Percentiles rank a stretch among this genome's conserved stretches.
These are phyloP conservation scores for Akanthomyces lecanii DNA, from an alignment of 2,329 filamentous ascomycete genomes.

Conservation along the genomic window DNA sequence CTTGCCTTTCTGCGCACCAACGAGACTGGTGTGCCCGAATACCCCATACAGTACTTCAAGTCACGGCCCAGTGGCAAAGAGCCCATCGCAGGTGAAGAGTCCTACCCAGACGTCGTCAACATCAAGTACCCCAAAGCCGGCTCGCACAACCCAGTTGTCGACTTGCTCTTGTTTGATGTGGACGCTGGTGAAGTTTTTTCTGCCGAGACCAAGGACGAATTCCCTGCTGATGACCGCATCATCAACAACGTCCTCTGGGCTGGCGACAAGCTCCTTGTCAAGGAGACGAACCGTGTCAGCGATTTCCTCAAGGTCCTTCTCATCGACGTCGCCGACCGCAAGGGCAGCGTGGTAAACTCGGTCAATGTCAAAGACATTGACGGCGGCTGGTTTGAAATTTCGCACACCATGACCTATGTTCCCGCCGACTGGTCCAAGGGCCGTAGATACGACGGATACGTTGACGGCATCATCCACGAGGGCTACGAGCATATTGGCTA, in stretches of 20 bases:
- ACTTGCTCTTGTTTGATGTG: slow-evolving; percentile 85
- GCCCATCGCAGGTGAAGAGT: slow-evolving; percentile 67
- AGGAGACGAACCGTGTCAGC: slow-evolving; percentile 91
- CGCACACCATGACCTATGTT: slow-evolving; percentile 78
- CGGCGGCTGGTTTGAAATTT: slow-evolving; percentile 95
- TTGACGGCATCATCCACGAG: slow-evolving; percentile 83
- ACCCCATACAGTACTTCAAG: slow-evolving; percentile 89
- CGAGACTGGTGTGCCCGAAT: slow-evolving; percentile 86
- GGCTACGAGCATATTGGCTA: slow-evolving; percentile 90
- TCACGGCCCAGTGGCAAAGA: slow-evolving; percentile 73
- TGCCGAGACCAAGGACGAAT: slow-evolving; percentile 72
- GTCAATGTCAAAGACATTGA: slow-evolving; percentile 81
- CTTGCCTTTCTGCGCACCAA: slow-evolving; percentile 91
- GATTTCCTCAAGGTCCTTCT: slow-evolving; percentile 85
- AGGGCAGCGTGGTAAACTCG: slow-evolving; percentile 73
- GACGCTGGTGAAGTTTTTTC: slow-evolving; percentile 71
- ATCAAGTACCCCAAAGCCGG: slow-evolving; percentile 99
- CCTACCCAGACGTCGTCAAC: slow-evolving; percentile 81
- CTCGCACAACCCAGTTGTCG: slow-evolving; percentile 85
- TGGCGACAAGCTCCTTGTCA: slow-evolving; percentile 76
- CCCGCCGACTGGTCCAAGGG: slow-evolving; percentile 76
- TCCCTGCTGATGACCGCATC: slow-evolving; percentile 74
- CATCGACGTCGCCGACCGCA: slow-evolving; percentile 70
- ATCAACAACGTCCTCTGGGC: slow-evolving; percentile 95
- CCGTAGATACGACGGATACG: slow-evolving; percentile 79